Base-by-base conservation (phyloP, 2,329 filamentous ascomycete species). In the Aspergillus ochraceoroseus region DNA sequence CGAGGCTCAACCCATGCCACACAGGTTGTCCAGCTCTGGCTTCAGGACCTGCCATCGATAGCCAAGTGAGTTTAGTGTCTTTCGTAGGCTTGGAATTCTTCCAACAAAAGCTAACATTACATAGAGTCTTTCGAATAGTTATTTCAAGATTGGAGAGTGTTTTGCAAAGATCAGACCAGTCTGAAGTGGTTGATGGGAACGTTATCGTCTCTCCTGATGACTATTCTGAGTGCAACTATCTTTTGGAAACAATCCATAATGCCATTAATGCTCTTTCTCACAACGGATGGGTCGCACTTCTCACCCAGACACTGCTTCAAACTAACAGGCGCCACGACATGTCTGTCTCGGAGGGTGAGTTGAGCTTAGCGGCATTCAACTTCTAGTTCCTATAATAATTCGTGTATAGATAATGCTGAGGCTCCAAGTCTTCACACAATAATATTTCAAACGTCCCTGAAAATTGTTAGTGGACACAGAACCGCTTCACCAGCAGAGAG, bases 11-110 rank as follows among this genome's bases (percentile, higher is more conserved):
- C 80, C 2, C 85, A 89, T 52, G 69, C 84, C 9, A 87, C 83
- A 47, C 83, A 87, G 64, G 83, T 84, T 17, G 79, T 87, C 26
- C 83, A 83, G 53, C 80, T 77, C 33, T 95, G 90, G 89, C 71
- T 96, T 3, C 83, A 85, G 32, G 65, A 68, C 31, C 43, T 65
- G 7, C 66, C 74, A 9, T 76, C 69, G 27, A 64, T 80, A 19
- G 70, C 72, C 38, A 71, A 57, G 67, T 70, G 65, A 54, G 66
- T 74, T 32, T 7, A 20, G 4, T 5, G 5, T 4, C 9, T 17
- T n/a, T 23, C 14, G 6, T 20, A 7, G 13, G 5, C 19, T 23
- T 13, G 13, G 9, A 3, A 12, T 23, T 18, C 3, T 18, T 26
- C 13, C 7, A 13, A 28, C 2, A 18, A 8, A 13, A n/a, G n/a